Base-by-base conservation (phyloP, 2,329 filamentous ascomycete species). In the Calonectria ilicicola region DNA sequence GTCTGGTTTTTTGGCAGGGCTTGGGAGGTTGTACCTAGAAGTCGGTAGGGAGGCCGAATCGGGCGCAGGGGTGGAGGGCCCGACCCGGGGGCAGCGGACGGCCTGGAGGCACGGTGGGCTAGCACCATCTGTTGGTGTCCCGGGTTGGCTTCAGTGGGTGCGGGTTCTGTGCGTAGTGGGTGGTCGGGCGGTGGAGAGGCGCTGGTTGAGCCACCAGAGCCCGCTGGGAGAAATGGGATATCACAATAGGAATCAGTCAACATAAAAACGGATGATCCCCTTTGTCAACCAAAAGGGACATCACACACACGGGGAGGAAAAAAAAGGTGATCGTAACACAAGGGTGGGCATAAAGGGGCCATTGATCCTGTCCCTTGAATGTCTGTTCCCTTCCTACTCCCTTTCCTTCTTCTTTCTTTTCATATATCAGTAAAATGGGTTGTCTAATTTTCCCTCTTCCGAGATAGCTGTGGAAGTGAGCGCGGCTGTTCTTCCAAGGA, bases 1-100 rank as follows among this genome's bases (percentile, higher is more conserved):
- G 67, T 56, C 40, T 65, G 67, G 67, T 70, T 70, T 70, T 70
- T 46, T 63, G 67, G 67, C 67, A 70, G 67, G 67, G 67, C 58
- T 63, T 46, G 53, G 53, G 40, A 63, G 58, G 58, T 32, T 63
- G 58, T 63, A 63, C 38, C 58, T 44, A 46, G 23, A 46, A 63
- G 40, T 65, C 27, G 47, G 58, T 70, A 70, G 67, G 67, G 67
- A 69, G 66, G 66, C 66, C 66, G 60, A 70, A 70, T 65, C 60
- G 38, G 60, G 67, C 40, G 29, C 67, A 65, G 67, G 62, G 67
- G 67, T 60, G 46, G 46, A 46, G 58, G 40, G 26, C 58, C 40
- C 38, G 38, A 46, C 38, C 58, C 17, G 58, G 58, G 53, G 32
- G 29, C 32, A 40, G 23, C 15, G 53, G 12, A 58, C 32, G 53